Base-by-base conservation (phyloP, 2,329 filamentous ascomycete genomes). In the Ophiognomonia clavigignenti-juglandacearum region DNA sequence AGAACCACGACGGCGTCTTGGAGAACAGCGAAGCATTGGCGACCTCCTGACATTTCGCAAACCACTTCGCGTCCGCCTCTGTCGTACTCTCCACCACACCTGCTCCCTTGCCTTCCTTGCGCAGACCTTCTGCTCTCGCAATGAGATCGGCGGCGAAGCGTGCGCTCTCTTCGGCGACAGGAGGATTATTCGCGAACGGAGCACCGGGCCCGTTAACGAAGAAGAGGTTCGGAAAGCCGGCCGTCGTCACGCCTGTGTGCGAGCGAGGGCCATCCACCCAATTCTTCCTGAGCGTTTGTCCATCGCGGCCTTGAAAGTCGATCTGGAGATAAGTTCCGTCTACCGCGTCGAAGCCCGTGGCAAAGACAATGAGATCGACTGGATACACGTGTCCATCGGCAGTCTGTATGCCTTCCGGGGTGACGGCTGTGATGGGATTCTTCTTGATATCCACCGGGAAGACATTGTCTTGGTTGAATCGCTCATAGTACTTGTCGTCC, bases 401-500 rank as follows among this genome's bases (percentile, higher is more conserved):
- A 1, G 66, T 62, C 11, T 56, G 47, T 38, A 77, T 66, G 1
- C 72, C 73, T 0, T 52, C 61, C 2, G 58, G 55, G 0, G 61
- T 66, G 18, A 75, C 64, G 11, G 59, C 55, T 4, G 56, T 56
- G 50, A 79, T 73, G 0, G 68, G 63, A 3, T 64, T 68, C 7
- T 63, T 55, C 13, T 67, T 70, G 14, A 76, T 52, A 36, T 71
- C 61, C 1, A 78, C 61, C 4, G 77, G 49, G 1, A 69, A 54
- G 3, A 77, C 71, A 24, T 74, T 69, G 1, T 63, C 58, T n/a
- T 63, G 64, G 49, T 75, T 68, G 45, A 72, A 66, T 2, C 67
- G 62, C 50, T 80, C 75, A 52, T 71, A 79, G 56, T 74, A 78
- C 29, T 63, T 59, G 27, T 69, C 59, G 52, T 78, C 75, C 0